These are phyloP conservation scores for Flaveria ramosissima DNA, from an alignment of 129 eudicot species.

Conservation along the genomic window DNA sequence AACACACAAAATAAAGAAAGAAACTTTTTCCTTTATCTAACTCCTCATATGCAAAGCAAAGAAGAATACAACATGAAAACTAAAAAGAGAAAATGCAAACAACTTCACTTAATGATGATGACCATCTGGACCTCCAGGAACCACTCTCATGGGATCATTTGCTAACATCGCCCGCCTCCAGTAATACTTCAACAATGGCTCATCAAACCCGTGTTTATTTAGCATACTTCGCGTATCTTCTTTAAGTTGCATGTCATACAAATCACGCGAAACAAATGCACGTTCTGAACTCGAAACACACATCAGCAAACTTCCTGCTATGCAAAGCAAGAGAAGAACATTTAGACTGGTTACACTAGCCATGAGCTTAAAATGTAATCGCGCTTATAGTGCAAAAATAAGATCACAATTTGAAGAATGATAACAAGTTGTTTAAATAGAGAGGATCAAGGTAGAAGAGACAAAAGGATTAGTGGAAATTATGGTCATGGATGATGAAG, in stretches of 20 bases:
- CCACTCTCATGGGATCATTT: constrained; percentile 34
- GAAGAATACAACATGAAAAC: constrained; percentile 16
- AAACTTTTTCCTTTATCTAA: constrained; percentile 15
- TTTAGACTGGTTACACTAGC: constrained; percentile 24
- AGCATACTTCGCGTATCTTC: constrained; percentile 31
- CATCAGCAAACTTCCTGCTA: constrained; percentile 27
- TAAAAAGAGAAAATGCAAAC: constrained; percentile 3
- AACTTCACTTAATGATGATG: constrained; percentile 49
- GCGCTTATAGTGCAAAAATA: background rate
- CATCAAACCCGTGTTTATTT: constrained; percentile 42
- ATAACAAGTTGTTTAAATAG: constrained; percentile 27
- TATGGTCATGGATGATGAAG: constrained; percentile 36
- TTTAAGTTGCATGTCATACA: constrained; percentile 21
- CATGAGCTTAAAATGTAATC: constrained; percentile 12
- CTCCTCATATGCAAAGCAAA: constrained; percentile 6
- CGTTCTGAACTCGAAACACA: constrained; percentile 31
- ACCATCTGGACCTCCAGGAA: constrained; percentile 58
- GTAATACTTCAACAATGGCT: constrained; percentile 39
- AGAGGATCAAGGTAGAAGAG: constrained; percentile 19
- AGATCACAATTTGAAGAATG: background rate
- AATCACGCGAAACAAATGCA: constrained; percentile 24
- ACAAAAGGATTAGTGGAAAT: constrained; percentile 39
- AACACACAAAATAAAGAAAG: constrained; percentile 16
- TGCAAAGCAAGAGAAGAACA: constrained; percentile 24
- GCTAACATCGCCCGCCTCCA: constrained; percentile 47